phyloP scores from a whole-genome alignment of 371 early-diverging fungal species.

The Mortierella sp. region DNA sequence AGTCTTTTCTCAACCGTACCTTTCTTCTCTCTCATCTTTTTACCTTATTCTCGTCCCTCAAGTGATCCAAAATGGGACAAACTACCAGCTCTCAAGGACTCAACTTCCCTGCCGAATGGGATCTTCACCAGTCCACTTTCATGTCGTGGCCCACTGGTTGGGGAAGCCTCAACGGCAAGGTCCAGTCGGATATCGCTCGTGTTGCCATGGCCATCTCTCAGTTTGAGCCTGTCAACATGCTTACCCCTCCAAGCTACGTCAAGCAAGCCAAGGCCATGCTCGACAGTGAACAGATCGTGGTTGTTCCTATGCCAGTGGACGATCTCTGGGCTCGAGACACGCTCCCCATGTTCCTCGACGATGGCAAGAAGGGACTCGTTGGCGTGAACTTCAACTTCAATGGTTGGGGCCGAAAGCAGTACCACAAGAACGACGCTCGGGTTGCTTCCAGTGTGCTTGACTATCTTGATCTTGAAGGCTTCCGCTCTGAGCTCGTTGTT shows the following conservation, averaged over 20 bases:
- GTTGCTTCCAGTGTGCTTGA: conserved; percentile 14
- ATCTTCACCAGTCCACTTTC: conserved; percentile 22
- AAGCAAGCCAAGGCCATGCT: conserved; percentile 15
- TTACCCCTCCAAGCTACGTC: conserved; percentile 13
- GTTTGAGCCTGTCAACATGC: conserved; percentile 19
- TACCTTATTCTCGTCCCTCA: too few species aligned
- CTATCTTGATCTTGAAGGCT: conserved; percentile 8
- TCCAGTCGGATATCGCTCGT: conserved; percentile 26
- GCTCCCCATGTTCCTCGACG: conserved; percentile 20
- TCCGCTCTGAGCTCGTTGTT: conserved; percentile 22
- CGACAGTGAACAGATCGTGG: background rate
- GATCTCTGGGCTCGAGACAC: conserved; percentile 44
- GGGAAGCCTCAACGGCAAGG: conserved; percentile 21
- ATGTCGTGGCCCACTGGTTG: conserved; percentile 32
- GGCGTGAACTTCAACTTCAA: conserved; percentile 38
- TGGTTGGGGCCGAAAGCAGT: conserved; percentile 34
- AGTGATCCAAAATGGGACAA: conserved; percentile 22
- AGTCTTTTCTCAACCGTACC: too few species aligned
- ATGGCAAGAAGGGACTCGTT: conserved; percentile 12
- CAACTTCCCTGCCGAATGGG: conserved; percentile 21
- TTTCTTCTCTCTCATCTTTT: too few species aligned
- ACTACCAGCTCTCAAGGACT: conserved; percentile 2
- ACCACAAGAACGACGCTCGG: conserved; percentile 20
- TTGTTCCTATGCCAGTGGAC: conserved; percentile 23
- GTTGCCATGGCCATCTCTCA: conserved; percentile 20